phyloP scores from a whole-genome alignment of 768 basidiomycete species.

The Psilocybe subaeruginosa region DNA sequence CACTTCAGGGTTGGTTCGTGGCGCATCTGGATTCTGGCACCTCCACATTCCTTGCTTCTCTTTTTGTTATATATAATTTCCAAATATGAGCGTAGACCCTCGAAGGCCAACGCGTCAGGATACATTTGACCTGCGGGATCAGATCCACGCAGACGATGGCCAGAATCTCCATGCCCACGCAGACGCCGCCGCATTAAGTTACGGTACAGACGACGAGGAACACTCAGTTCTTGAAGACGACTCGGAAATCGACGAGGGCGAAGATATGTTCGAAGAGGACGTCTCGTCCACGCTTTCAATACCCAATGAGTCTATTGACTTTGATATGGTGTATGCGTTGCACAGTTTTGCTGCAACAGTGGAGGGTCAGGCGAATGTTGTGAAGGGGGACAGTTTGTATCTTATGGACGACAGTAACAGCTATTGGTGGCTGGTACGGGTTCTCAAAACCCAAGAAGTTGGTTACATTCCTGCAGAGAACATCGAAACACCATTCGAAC shows the following conservation, averaged over 20 bases:
- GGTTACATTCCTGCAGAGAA: constrained; percentile 99
- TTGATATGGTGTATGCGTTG: constrained; percentile 89
- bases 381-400: constrained; percentile 96
- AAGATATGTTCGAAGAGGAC: constrained; percentile 76
- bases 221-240: constrained; percentile 79
- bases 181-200: constrained; percentile 48
- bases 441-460: constrained; percentile 97
- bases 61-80: constrained; percentile 3
- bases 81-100: constrained; percentile 31
- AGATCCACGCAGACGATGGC: constrained; percentile 55
- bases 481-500: constrained; percentile 97
- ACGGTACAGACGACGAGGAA: constrained; percentile 63
- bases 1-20: constrained; percentile 10
- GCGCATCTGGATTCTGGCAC: constrained; percentile 6
- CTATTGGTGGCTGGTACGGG: constrained; percentile 99
- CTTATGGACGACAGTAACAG: constrained; percentile 98
- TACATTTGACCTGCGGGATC: constrained; percentile 73
- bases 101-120: constrained; percentile 44
- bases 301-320: constrained; percentile 92
- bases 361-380: constrained; percentile 97
- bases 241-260: constrained; percentile 77
- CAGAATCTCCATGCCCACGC: constrained; percentile 43
- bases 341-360: constrained; percentile 98
- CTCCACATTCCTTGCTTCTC: constrained; percentile 14
- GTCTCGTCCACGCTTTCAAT: constrained; percentile 83